Evolutionary conservation across 345 rosid species (phyloP), one percentile per base, ranked within the genome.

Genomic region (Hibiscus trionum): DNA sequence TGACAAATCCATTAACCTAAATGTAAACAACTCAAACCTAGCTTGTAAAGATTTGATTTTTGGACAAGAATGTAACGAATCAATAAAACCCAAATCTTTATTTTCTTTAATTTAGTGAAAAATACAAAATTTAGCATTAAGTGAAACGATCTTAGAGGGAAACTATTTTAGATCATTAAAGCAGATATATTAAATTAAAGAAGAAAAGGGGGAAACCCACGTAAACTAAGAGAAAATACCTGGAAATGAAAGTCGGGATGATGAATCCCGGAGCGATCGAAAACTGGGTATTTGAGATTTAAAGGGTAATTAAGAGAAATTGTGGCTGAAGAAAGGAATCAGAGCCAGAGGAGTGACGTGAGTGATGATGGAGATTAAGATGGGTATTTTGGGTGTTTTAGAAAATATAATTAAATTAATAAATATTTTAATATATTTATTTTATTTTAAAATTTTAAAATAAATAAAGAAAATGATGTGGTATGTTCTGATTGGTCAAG

Each of bases 221-320:
- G 39, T 4, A n/a, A 55, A 77, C 70, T 56, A 72, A 56, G 46
- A 76, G 35, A 66, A 71, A 27, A 44, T 72, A 84, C 82, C 79
- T 61, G 77, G 39, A 59, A 50, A 26, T 37, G 0, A 35, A 24
- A 53, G 15, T 47, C 14, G 31, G 24, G 49, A 72, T 2, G 64
- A 49, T 11, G 69, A 21, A 74, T 47, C 68, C 66, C 65, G 58
- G 16, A 24, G 5, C 35, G n/a, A 59, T 11, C 31, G 50, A 27
- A 73, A 70, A 50, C 53, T 68, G 68, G 58, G 29, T 71, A 27
- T 24, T n/a, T 16, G 66, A 72, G 57, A 76, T 50, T 19, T 66
- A 69, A 67, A 26, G 68, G 70, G 35, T 58, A 7, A 8, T 31
- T 42, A 39, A 73, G 42, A 63, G 50, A 21, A 31, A 56, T 24